Conservation (phyloP, 2,329 filamentous ascomycete genomes). For the Colletotrichum agaves region DNA sequence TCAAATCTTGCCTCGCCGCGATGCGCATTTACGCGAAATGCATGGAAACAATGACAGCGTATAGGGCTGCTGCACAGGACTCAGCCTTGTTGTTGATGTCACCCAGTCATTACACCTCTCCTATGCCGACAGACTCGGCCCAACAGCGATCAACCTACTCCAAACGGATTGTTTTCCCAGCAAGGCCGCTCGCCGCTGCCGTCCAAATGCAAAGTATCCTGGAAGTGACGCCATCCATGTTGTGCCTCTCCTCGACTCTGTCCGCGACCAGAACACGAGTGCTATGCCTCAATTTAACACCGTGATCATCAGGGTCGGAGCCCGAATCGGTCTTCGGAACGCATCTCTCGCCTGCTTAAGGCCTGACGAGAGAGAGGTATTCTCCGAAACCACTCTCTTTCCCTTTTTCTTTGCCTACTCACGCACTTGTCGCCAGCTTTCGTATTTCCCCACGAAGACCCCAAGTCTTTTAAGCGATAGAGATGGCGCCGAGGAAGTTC, state of each 20-base stretch:
- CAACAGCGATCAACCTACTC: conserved; percentile 25
- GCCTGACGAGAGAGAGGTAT: not conserved
- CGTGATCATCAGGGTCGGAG: conserved; percentile 32
- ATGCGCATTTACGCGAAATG: not conserved
- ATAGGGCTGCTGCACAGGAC: not conserved
- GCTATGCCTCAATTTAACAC: conserved; percentile 14
- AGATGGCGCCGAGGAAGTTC: not conserved
- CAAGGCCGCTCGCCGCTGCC: not conserved
- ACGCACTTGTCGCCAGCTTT: not conserved
- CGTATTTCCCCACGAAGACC: not conserved
- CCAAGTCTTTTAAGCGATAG: not conserved
- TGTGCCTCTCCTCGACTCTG: conserved; percentile 8
- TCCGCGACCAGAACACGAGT: conserved; percentile 2
- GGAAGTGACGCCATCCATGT: conserved; percentile 19
- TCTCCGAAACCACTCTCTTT: conserved; percentile 12
- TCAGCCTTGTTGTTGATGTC: not conserved
- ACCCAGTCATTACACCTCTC: not conserved
- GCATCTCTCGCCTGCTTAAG: conserved; percentile 5
- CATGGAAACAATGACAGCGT: not conserved
- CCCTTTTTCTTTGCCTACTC: not conserved
- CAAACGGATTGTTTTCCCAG: not conserved
- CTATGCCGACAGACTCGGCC: not conserved
- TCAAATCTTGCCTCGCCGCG: too few species aligned
- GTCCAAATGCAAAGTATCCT: not conserved
- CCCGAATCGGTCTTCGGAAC: conserved; percentile 21